Evolutionary conservation across 1,284 basidiomycete species (phyloP).

Genomic region (Ustilago loliicola): DNA sequence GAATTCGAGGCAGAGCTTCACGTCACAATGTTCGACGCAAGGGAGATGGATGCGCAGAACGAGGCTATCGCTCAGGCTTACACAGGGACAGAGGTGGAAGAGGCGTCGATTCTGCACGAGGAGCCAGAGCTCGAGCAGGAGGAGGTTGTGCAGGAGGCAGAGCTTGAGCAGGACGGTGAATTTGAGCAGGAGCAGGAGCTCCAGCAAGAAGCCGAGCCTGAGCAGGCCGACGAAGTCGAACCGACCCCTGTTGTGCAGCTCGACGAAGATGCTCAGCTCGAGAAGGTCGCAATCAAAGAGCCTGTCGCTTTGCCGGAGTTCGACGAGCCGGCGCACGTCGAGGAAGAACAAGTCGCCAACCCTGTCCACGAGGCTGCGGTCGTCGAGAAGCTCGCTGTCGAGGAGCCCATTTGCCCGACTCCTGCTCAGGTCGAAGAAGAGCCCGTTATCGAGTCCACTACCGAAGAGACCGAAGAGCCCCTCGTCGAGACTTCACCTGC

Average conservation of each 20-base stretch:
- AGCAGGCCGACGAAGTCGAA: background rate
- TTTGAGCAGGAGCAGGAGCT: background rate
- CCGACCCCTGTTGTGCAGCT: background rate
- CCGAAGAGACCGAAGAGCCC: slow-evolving; percentile 1
- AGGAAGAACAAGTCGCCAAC: background rate
- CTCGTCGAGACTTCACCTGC: slow-evolving; percentile 18
- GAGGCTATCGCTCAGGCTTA: slow-evolving; percentile 26
- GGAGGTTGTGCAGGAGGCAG: no score
- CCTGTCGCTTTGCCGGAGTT: background rate
- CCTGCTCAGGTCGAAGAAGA: background rate
- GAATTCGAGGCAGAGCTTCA: slow-evolving; percentile 41
- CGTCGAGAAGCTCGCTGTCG: background rate
- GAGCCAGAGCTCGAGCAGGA: background rate
- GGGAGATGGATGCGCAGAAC: slow-evolving; percentile 32
- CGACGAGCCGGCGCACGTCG: background rate
- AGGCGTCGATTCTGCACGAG: background rate
- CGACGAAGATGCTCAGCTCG: background rate
- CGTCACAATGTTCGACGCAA: slow-evolving; percentile 41
- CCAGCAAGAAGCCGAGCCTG: background rate
- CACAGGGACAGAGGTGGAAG: slow-evolving; percentile 3
- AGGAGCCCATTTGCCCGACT: background rate
- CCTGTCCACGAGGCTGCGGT: background rate
- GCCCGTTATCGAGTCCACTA: background rate
- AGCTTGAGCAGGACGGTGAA: background rate
- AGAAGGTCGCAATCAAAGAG: slow-evolving; percentile 3